Evolutionary conservation across 2,329 filamentous ascomycete genomes (phyloP), one percentile per base, ranked within the genome.

Genomic region (Cordyceps tenuipes): DNA sequence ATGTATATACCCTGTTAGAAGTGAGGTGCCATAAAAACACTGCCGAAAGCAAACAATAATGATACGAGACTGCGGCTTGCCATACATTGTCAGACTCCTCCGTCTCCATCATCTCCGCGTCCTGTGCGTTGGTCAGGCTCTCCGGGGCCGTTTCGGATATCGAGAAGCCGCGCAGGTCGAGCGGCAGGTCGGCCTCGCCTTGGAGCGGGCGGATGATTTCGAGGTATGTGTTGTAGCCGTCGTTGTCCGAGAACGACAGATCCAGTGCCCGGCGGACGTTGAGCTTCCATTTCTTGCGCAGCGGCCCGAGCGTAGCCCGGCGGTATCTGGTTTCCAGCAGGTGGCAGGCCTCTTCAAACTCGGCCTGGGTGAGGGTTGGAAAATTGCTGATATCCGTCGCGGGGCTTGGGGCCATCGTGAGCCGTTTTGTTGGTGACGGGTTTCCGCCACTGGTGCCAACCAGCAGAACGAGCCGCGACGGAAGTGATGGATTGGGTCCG

Each of bases 301-400:
- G 66, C 7, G 77, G 75, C 2, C 83, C 85, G 3, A 86, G 74
- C 39, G 75, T 83, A 58, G 80, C 83, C 68, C 77, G 80, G 61
- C 80, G 77, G 70, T 87, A 87, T 63, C 71, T 77, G 43, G 79
- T 75, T 63, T 87, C 84, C 23, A 87, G 76, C 59, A 81, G 76
- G 65, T 86, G 82, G 70, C 87, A 90, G 59, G 79, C 82, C 67
- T 84, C 79, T 57, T 81, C 73, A 64, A 90, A 90, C 68, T 90
- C 86, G 46, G 83, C 78, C 12, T 73, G 67, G 12, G 73, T 80
- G 31, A 90, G 77, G 61, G 80, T 82, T 7, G 87, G 87, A 68
- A 86, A 90, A 55, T 77, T 73, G 61, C 71, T 66, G 66, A 83
- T 79, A 13, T 75, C 75, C 36, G 12, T 17, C 21, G 29, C 2